Evolutionary conservation across 2,329 filamentous ascomycete genomes (phyloP).

Genomic region (Trichoderma pleuroti): DNA sequence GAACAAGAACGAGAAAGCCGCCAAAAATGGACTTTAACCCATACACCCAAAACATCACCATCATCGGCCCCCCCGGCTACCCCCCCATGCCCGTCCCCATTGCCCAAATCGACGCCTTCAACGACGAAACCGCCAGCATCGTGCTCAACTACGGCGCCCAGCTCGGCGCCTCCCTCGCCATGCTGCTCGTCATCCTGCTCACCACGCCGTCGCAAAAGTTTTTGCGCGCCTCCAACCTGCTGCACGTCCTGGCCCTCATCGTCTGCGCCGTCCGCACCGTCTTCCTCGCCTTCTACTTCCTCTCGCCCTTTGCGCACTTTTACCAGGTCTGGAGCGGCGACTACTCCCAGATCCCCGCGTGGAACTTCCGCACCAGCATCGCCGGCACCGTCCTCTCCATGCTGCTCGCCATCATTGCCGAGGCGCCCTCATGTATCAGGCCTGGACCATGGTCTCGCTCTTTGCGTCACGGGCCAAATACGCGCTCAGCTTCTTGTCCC

Average conservation of each 20-base stretch:
- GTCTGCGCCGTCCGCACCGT: constrained; percentile 58
- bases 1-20: background rate
- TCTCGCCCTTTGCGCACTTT: constrained; percentile 57
- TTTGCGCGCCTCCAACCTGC: constrained; percentile 58
- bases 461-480: constrained; percentile 46
- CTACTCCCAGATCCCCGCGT: constrained; percentile 43
- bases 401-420: constrained; percentile 44
- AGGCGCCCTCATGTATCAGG: constrained; percentile 50
- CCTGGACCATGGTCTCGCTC: constrained; percentile 49
- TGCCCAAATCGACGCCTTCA: constrained; percentile 32
- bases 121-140: constrained; percentile 34
- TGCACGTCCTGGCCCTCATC: constrained; percentile 61
- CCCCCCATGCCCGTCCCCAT: constrained; percentile 32
- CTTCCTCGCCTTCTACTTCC: constrained; percentile 57
- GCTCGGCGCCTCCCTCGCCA: constrained; percentile 63
- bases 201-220: constrained; percentile 66
- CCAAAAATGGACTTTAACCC: constrained; percentile 34
- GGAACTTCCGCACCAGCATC: constrained; percentile 37
- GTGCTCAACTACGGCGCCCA: constrained; percentile 66
- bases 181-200: constrained; percentile 62
- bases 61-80: constrained; percentile 26
- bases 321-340: constrained; percentile 59
- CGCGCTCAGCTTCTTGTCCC: constrained; percentile 32
- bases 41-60: constrained; percentile 34
- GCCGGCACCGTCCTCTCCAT: constrained; percentile 42